Conservation (phyloP, 164 flowering plant species). For the Stephania japonica region DNA sequence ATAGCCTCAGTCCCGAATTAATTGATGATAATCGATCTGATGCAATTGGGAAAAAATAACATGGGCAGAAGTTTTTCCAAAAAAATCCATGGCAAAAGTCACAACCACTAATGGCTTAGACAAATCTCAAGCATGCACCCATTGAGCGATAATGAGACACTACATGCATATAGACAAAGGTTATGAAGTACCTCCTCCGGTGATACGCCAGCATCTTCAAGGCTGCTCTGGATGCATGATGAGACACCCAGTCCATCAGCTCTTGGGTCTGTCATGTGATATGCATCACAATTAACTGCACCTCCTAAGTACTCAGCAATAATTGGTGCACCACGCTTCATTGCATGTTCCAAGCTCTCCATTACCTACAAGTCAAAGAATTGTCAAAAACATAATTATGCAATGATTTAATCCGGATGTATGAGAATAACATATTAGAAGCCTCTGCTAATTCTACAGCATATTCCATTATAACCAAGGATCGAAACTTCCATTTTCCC, state of each 20-base stretch:
- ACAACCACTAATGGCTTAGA: neutral
- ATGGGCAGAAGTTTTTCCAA: neutral
- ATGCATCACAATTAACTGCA: slow-evolving; percentile 90
- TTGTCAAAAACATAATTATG: neutral
- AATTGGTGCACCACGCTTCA: slow-evolving; percentile 87
- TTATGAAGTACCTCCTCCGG: slow-evolving; percentile 71
- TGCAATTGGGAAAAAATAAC: neutral
- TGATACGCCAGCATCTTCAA: slow-evolving; percentile 90
- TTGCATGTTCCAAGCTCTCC: slow-evolving; percentile 99
- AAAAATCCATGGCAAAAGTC: neutral
- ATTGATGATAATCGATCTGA: too few species aligned
- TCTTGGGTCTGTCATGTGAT: slow-evolving; percentile 98
- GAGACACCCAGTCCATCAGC: slow-evolving; percentile 97
- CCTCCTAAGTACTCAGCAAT: slow-evolving; percentile 93
- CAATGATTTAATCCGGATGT: neutral
- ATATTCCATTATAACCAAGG: neutral
- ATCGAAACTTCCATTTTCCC: neutral
- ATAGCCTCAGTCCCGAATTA: too few species aligned
- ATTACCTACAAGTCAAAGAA: slow-evolving; percentile 44
- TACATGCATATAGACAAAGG: neutral
- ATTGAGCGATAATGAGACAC: neutral
- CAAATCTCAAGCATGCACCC: neutral
- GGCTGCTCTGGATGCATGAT: slow-evolving; percentile 70
- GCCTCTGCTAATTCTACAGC: neutral
- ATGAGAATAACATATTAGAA: neutral